Evolutionary conservation across 441 rosid species (phyloP).

Genomic region (Eutrema salsugineum): DNA sequence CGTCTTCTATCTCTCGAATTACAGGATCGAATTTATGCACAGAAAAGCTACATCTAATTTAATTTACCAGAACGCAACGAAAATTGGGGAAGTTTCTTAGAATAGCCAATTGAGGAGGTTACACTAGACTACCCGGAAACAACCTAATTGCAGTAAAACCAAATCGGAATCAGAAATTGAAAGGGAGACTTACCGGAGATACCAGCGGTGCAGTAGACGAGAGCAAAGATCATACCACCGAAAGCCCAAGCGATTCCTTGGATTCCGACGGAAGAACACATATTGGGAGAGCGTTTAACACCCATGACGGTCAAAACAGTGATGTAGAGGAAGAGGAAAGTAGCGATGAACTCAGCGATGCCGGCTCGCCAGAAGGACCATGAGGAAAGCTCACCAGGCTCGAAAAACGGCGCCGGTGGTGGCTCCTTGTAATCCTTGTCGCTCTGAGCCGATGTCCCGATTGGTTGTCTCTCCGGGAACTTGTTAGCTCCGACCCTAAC

Average conservation of each 20-base stretch:
- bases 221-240: conserved; percentile 52
- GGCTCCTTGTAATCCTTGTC: conserved; percentile 82
- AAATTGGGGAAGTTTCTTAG: too few relatives aligned
- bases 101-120: too few relatives aligned
- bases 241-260: conserved; percentile 53
- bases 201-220: conserved; percentile 90
- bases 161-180: too few relatives aligned
- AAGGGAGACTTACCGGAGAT: conserved; percentile 55
- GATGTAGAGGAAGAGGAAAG: conserved; percentile 78
- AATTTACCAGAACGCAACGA: too few relatives aligned
- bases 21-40: too few relatives aligned
- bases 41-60: too few relatives aligned
- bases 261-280: conserved; percentile 77
- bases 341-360: conserved; percentile 82
- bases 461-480: conserved; percentile 40
- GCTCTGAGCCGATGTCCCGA: conserved; percentile 36
- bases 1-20: too few relatives aligned
- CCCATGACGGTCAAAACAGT: conserved; percentile 86
- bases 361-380: conserved; percentile 94
- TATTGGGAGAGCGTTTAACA: conserved; percentile 40
- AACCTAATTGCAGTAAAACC: too few relatives aligned
- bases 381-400: conserved; percentile 59
- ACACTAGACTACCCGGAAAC: too few relatives aligned
- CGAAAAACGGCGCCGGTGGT: conserved; percentile 77
- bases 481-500: conserved; percentile 39